phyloP scores from a whole-genome alignment of 352 stramenopile species.

The Pythium periplocum region DNA sequence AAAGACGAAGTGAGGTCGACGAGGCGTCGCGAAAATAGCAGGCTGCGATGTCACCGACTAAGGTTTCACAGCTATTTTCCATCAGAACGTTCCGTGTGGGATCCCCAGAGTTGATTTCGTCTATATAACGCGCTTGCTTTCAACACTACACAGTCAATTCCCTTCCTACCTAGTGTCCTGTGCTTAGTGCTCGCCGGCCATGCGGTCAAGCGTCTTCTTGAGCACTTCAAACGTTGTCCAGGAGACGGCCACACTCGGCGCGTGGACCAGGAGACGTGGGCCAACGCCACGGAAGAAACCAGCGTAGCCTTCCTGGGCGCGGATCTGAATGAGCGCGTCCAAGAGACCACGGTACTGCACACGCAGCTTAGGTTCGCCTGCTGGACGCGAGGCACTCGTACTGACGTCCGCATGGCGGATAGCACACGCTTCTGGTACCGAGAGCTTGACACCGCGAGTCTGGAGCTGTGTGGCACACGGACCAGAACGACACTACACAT shows the following conservation, averaged over 20 bases:
- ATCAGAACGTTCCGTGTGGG: too few species aligned
- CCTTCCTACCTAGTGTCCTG: not conserved
- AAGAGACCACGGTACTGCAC: conserved; percentile 66
- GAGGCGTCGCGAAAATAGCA: too few species aligned
- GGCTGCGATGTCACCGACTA: too few species aligned
- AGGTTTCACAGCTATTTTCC: too few species aligned
- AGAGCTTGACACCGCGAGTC: conserved; percentile 52
- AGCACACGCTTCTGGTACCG: conserved; percentile 51
- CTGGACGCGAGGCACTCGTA: not conserved
- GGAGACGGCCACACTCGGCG: conserved; percentile 96
- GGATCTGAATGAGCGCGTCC: conserved; percentile 84
- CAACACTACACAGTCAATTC: not conserved
- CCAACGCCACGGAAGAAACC: conserved; percentile 95
- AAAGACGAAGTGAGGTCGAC: too few species aligned
- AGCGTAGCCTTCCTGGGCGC: conserved; percentile 88
- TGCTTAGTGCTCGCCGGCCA: conserved; percentile 19
- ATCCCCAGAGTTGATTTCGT: too few species aligned
- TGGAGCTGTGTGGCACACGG: conserved; percentile 64
- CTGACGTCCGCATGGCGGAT: conserved; percentile 38
- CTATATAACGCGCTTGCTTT: not conserved
- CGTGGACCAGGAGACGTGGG: conserved; percentile 93
- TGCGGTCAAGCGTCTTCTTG: conserved; percentile 77
- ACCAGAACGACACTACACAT: conserved; percentile 67
- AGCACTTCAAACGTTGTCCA: conserved; percentile 99
- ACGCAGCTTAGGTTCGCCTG: not conserved